Base-by-base conservation (phyloP, 2,329 filamentous ascomycete genomes). In the Fusarium sp. region DNA sequence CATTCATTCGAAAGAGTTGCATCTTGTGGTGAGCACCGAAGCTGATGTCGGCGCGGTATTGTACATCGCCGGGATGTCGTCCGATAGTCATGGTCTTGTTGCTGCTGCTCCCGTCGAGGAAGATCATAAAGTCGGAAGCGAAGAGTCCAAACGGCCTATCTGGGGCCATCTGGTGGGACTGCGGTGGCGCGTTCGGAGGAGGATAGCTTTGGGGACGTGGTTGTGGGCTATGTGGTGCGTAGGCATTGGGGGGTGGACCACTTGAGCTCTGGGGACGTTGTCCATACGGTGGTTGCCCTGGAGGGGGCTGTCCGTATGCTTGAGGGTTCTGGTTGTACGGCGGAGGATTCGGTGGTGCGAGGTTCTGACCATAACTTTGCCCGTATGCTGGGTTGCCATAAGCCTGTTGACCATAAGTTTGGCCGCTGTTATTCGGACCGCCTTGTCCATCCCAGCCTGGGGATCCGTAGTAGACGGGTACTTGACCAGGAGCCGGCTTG, bases 131-230 rank as follows among this genome's bases (percentile, higher is more conserved):
- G 27, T 53, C 55, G 10, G 42, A 51, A 16, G 31, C 42, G 17
- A 65, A 65, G 24, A 65, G 56, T 8, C 62, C 62, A 65, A 65
- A 65, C 9, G 31, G n/a, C 4, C 42, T 51, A 36, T 65, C 33
- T n/a, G 62, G 42, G 2, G 42, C 33, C 33, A 61, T 42, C 22
- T 60, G 42, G 8, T 55, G 44, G n/a, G 24, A 22, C n/a, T 61
- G 56, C 14, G 42, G 29, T 29, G 33, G 51, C 16, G 44, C 61
- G 20, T 35, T 63, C 16, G 27, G 57, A 10, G 42, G 42, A 16
- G n/a, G 55, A 14, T 63, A 62, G 59, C 59, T 58, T n/a, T 63
- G 31, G 22, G 58, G 46, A n/a, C 49, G 59, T 10, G 27, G 60
- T 31, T 33, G 57, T 10, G 40, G 16, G 17, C 22, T 58, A 4